Percentiles rank a stretch among this genome's conserved stretches.
Evolutionary conservation across 345 rosid genomes (phyloP).

Genomic region (Erucastrum elatum): DNA sequence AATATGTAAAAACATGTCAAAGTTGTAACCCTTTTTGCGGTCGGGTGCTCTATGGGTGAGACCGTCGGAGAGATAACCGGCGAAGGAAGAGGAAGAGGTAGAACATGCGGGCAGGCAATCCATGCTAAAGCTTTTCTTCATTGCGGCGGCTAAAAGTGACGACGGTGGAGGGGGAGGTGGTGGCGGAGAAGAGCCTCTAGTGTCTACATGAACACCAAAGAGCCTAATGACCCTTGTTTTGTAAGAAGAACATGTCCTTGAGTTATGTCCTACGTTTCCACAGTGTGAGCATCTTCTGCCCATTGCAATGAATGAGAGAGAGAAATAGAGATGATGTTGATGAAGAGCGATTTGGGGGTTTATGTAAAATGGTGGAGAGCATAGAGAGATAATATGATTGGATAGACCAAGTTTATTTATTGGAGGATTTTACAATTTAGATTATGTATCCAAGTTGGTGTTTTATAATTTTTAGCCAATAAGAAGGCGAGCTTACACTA

Average conservation of each 20-base stretch:
- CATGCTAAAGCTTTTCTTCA: conserved; percentile 42
- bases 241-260: conserved; percentile 42
- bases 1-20: neutral
- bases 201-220: conserved; percentile 43
- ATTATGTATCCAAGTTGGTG: conserved; percentile 29
- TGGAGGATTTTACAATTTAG: conserved; percentile 7
- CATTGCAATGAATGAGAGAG: conserved; percentile 28
- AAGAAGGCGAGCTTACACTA: conserved; percentile 12
- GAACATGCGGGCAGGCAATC: conserved; percentile 37
- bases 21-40: conserved; percentile 37
- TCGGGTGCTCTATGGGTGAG: conserved; percentile 33
- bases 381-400: conserved; percentile 31
- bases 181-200: conserved; percentile 25
- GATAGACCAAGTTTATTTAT: conserved; percentile 32
- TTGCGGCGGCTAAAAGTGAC: conserved; percentile 20
- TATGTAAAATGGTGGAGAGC: conserved; percentile 41
- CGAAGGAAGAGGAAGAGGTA: conserved; percentile 39
- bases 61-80: conserved; percentile 38
- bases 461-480: conserved; percentile 37
- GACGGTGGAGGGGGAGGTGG: conserved; percentile 31
- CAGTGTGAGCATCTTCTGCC: conserved; percentile 45
- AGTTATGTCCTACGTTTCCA: conserved; percentile 42
- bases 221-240: conserved; percentile 29
- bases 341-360: conserved; percentile 28
- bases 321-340: conserved; percentile 10